phyloP scores from a whole-genome alignment of 768 basidiomycete genomes.

The Macrolepiota albuminosa region DNA sequence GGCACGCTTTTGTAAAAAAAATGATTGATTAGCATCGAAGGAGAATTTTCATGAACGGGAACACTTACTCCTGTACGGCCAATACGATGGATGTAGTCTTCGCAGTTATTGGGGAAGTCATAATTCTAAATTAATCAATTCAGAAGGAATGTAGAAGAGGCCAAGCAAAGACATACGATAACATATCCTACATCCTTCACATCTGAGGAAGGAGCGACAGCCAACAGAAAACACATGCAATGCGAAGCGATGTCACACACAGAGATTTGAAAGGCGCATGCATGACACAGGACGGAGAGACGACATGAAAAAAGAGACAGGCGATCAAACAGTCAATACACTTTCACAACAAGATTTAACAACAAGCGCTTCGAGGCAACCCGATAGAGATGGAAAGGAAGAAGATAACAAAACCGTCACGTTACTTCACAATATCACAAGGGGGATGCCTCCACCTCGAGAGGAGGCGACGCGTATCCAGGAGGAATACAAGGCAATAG shows the following conservation, averaged over 20 bases:
- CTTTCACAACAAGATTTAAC: slow-evolving; percentile 24
- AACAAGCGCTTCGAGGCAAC: slow-evolving; percentile 45
- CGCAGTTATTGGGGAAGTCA: slow-evolving; percentile 97
- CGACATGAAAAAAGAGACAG: slow-evolving; percentile 26
- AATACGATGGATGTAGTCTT: slow-evolving; percentile 98
- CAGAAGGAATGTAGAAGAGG: slow-evolving; percentile 3
- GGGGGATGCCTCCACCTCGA: slow-evolving; percentile 30
- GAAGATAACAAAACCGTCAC: slow-evolving; percentile 16
- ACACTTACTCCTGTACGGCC: slow-evolving; percentile 86
- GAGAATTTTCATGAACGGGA: background rate
- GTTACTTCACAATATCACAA: slow-evolving; percentile 24
- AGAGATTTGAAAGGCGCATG: slow-evolving; percentile 17
- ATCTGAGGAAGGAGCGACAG: slow-evolving; percentile 51
- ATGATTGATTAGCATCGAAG: slow-evolving; percentile 3
- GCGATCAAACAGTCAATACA: slow-evolving; percentile 44
- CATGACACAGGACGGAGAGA: background rate
- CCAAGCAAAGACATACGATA: slow-evolving; percentile 56
- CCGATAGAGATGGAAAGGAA: slow-evolving; percentile 19
- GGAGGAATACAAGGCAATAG: slow-evolving; percentile 38
- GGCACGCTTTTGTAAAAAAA: slow-evolving; percentile 55
- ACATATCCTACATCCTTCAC: slow-evolving; percentile 99
- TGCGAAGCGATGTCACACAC: slow-evolving; percentile 31
- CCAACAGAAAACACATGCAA: slow-evolving; percentile 27
- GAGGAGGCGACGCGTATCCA: slow-evolving; percentile 38
- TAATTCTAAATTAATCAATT: slow-evolving; percentile 61